Percentiles rank a stretch among this genome's conserved stretches.
Evolutionary conservation across 176 grass and related monocot genomes (phyloP).

Genomic region (Triticum urartu): DNA sequence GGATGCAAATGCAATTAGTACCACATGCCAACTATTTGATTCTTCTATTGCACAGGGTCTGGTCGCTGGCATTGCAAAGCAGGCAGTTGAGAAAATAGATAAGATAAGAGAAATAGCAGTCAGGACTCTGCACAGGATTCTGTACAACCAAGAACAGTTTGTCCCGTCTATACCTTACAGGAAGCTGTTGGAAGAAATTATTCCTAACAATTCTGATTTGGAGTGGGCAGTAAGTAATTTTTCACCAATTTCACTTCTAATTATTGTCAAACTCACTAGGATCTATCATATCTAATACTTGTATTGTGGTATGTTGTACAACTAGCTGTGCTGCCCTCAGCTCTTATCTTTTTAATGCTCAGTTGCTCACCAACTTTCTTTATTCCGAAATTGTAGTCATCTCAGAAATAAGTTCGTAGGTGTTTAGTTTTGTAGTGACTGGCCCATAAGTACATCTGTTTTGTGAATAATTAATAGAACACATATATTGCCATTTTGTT

Average conservation of each 20-base stretch:
- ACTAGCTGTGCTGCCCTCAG: constrained; percentile 18
- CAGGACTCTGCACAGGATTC: constrained; percentile 73
- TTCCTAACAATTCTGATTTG: constrained; percentile 60
- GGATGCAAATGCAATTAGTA: constrained; percentile 34
- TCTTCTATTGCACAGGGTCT: constrained; percentile 62
- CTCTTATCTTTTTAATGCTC: constrained; percentile 17
- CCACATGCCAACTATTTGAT: constrained; percentile 46
- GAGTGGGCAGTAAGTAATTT: constrained; percentile 76
- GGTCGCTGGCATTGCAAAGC: constrained; percentile 78
- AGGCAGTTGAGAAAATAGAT: constrained; percentile 94
- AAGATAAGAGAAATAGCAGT: constrained; percentile 91
- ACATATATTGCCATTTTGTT: background rate
- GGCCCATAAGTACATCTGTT: background rate
- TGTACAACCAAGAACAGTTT: constrained; percentile 62
- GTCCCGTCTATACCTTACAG: constrained; percentile 70
- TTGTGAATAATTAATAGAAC: background rate
- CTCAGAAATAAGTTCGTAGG: constrained; percentile 1
- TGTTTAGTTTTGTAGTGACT: background rate
- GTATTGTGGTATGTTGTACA: constrained; percentile 21
- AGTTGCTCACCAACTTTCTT: background rate
- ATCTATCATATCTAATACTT: constrained; percentile 8
- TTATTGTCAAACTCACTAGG: background rate
- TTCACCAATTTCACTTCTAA: constrained; percentile 7
- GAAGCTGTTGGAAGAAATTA: constrained; percentile 67
- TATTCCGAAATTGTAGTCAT: background rate